Conservation (phyloP, 306 rosid genomes). For the Cicer yamashitae region DNA sequence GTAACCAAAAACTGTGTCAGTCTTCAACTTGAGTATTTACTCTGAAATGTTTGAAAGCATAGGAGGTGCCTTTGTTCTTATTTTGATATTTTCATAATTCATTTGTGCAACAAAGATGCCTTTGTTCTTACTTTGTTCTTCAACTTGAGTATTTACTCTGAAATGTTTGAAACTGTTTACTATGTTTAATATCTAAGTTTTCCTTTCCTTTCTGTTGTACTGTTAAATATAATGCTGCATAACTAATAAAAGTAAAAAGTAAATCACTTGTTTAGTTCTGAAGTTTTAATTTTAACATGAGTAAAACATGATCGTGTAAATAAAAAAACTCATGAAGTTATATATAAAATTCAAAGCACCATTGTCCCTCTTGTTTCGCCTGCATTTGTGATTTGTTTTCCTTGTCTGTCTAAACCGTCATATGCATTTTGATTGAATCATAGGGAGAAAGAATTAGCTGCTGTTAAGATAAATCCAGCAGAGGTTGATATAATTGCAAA, state of each 20-base stretch:
- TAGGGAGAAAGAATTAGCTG: constrained; percentile 93
- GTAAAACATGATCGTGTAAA: constrained; percentile 11
- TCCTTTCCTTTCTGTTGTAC: constrained; percentile 1
- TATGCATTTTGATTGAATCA: constrained; percentile 29
- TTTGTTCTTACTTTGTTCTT: no score
- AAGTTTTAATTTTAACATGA: background rate
- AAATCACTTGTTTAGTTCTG: constrained; percentile 1
- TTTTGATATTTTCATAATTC: background rate
- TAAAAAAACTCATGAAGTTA: background rate
- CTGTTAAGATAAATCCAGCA: constrained; percentile 84
- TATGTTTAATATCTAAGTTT: constrained; percentile 9
- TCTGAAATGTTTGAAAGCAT: constrained; percentile 13
- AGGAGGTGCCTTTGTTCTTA: constrained; percentile 10
- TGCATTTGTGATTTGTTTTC: background rate
- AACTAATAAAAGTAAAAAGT: constrained; percentile 4
- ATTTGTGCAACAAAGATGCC: constrained; percentile 6
- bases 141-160: constrained; percentile 4
- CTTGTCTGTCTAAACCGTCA: constrained; percentile 9
- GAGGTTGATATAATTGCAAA: constrained; percentile 89
- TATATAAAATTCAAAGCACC: background rate
- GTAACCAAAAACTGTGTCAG: background rate
- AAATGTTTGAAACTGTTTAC: constrained; percentile 8
- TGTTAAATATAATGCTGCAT: constrained; percentile 27
- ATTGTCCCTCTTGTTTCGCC: background rate
- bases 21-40: constrained; percentile 24